Base-by-base conservation (phyloP, 1,284 basidiomycete genomes). In the Malassezia yamatoensis region DNA sequence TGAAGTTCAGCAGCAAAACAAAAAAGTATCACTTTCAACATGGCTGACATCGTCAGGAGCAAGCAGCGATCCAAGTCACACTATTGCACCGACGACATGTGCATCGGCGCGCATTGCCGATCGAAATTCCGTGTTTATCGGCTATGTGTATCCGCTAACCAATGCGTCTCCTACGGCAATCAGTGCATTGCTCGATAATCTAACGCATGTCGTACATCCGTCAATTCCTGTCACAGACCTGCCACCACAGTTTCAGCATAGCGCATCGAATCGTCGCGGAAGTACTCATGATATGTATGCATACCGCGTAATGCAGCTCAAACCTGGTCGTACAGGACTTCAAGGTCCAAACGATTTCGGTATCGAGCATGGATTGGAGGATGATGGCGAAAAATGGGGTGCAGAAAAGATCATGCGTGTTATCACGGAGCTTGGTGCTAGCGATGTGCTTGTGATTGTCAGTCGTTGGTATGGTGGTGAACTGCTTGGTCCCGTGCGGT, bases 401-500 rank as follows among this genome's bases (percentile, higher is more conserved):
- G 64, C 66, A 2, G 60, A 66, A 16, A 53, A 64, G 5, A 61
- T 74, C 15, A 58, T 65, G 37, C 61, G 53, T 2, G 65, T 63
- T 1, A 63, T 67, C 5, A 49, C 58, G 16, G 64, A 66, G n/a
- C 53, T 66, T 13, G 69, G 71, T 3, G 70, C 69, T 3, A 59
- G 59, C 9, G 70, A 74, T 37, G 62, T 68, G 12, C 49, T 74
- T 18, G 67, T 70, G 4, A 54, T 74, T 1, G 72, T 74, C 24
- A 72, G 68, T 48, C 52, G 69, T 12, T 74, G 86, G 85, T 89
- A 84, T 64, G 87, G 87, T 0, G 88, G 87, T 9, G 82, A 81
- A 24, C 77, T 88, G 77, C 72, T 84, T 4, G 83, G 83, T 2
- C 81, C 83, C 10, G 80, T 78, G 10, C 79, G 87, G n/a, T 90